Base-by-base conservation (phyloP, 495 filamentous ascomycete genomes). In the Penicillium pulvis region DNA sequence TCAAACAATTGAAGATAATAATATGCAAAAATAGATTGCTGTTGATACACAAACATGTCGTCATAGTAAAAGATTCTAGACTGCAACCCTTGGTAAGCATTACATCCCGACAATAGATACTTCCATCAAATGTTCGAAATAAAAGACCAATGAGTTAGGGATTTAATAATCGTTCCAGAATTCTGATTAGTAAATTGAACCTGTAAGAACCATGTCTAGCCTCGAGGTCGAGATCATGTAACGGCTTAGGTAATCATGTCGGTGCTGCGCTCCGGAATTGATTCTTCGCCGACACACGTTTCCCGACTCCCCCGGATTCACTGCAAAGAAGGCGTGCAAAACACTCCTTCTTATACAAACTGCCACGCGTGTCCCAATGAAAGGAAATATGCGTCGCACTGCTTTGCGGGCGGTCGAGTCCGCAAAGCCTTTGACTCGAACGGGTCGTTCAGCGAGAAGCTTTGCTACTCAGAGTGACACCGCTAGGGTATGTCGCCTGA, bases 361-460 rank as follows among this genome's bases (percentile, higher is more conserved):
- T 39, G 33, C 41, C 24, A 24, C 48, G 47, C 46, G 31, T 57
- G 20, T 62, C 53, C 26, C 53, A 33, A 61, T 26, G 16, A 52
- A 23, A 50, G 39, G 23, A 57, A 70, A 45, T 41, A 80, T 80
- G 77, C 75, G 77, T 66, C 75, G 75, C 61, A 76, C 77, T 68
- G 71, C 76, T 55, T 67, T 79, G 59, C 75, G 77, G 71, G 73
- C 76, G 20, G 65, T 76, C 36, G 73, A 79, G 66, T 74, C 75
- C 59, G 66, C 74, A 53, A 77, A 74, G 63, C 75, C 75, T 8
- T 57, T 78, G 54, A 42, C 67, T 41, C 70, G 69, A 61, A 69
- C 64, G 67, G 72, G 74, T 68, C 77, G 70, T 57, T 67, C 72
- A 4, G 69, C 60, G 57, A 76, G 75, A 74, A 69, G 70, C 61